Evolutionary conservation across 257 asterid genomes (phyloP), one percentile per base, ranked within the genome.

Genomic region (Solanum neorickii): DNA sequence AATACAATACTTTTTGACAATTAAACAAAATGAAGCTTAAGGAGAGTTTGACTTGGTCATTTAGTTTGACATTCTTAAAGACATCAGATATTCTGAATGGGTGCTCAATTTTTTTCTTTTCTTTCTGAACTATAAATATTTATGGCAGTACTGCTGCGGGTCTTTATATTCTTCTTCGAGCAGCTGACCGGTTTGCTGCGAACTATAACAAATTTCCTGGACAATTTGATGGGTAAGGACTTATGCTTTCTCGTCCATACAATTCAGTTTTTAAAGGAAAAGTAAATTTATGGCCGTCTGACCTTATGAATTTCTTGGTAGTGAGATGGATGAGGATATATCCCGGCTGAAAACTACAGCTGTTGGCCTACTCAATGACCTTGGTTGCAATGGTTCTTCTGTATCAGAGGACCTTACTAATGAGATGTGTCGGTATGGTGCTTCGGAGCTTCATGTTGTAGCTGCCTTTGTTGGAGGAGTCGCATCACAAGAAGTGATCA

Each of bases 391-490:
- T 23, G 96, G 98, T 41, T 92, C 94, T 12, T 90, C 93, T 89
- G 87, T 97, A 87, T 91, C 94, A 12, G 99, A 97, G 90, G 99
- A 97, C 90, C 98, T 97, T 69, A 93, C 95, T 23, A 94, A 93
- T 77, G 99, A 97, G 93, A 96, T 97, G 89, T 96, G 98, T 84
- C 95, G 99, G 82, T 96, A 96, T 91, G 99, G 99, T 47, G 98
- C 97, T 83, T 90, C 99, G 3, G 99, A 97, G 90, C 98, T 97
- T 88, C 99, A 96, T 86, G 95, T 96, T 14, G 98, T 97, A 87
- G 99, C 98, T 25, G 98, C 98, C 90, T 90, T 95, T 76, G 90
- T 97, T 20, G 99, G 99, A 23, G 99, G 99, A 86, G 90, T 97
- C 69, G 95, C 99, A 73, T 95, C 99, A 66, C 99, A 97, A 90